Evolutionary conservation across 2,329 filamentous ascomycete species (phyloP).

Genomic region (Aspergillus melleus): DNA sequence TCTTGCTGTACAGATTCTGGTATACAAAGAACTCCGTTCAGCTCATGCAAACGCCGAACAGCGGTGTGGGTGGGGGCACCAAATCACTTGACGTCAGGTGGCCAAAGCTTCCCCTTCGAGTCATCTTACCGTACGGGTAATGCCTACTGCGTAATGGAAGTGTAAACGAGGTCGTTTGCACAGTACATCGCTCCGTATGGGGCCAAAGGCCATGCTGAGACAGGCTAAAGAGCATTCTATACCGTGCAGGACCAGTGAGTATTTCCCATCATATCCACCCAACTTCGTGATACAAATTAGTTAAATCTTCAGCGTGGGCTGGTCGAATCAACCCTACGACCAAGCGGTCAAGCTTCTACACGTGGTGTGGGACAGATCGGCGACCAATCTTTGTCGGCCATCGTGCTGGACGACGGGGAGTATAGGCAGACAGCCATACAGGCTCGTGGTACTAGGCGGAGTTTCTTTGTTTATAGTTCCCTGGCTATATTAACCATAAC

Average conservation of each 20-base stretch:
- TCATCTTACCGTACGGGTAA: background rate
- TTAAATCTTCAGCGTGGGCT: background rate
- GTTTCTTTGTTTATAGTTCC: background rate
- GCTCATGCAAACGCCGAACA: background rate
- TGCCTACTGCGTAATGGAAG: background rate
- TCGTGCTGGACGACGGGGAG: conserved; percentile 1
- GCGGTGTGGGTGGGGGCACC: background rate
- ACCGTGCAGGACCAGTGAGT: background rate
- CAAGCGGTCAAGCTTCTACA: conserved; percentile 30
- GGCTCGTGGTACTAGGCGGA: background rate
- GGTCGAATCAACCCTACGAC: conserved; percentile 3
- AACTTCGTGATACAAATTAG: background rate
- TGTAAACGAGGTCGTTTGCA: background rate
- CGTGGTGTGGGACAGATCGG: conserved; percentile 31
- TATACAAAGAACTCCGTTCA: too few relatives aligned
- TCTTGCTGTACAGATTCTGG: too few relatives aligned
- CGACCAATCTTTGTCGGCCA: conserved; percentile 13
- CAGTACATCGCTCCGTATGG: background rate
- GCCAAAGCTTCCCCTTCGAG: background rate
- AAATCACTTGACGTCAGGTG: background rate
- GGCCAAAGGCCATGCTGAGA: background rate
- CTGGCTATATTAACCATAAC: too few relatives aligned
- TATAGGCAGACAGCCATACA: background rate
- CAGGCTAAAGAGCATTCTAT: background rate
- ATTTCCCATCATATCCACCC: background rate